Conservation (phyloP, 2,329 filamentous ascomycete species). For the Xylaria sp. region DNA sequence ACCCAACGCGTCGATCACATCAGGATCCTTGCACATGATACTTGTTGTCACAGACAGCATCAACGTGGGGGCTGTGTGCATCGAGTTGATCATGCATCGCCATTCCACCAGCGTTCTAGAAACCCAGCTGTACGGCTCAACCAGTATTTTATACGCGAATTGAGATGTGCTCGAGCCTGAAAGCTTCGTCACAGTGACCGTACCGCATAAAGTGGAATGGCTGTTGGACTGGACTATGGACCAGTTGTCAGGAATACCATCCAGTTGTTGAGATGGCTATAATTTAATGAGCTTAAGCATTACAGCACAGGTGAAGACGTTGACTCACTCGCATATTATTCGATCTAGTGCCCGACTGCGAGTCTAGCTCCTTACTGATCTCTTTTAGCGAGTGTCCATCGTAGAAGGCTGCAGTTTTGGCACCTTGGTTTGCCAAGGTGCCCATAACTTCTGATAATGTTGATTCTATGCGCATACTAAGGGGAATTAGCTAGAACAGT, state of each 20-base stretch:
- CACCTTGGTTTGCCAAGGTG: constrained; percentile 14
- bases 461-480: constrained; percentile 18
- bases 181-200: background rate
- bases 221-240: background rate
- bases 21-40: constrained; percentile 27
- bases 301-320: background rate
- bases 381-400: background rate
- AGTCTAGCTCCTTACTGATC: background rate
- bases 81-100: constrained; percentile 14
- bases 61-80: background rate
- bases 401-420: constrained; percentile 16
- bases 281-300: background rate
- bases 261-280: no score
- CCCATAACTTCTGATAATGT: constrained; percentile 18
- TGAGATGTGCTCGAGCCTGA: background rate
- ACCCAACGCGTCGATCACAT: constrained; percentile 28
- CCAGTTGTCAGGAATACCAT: background rate
- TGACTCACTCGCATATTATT: background rate
- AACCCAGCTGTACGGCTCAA: constrained; percentile 32
- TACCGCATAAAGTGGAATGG: constrained; percentile 12
- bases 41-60: constrained; percentile 14
- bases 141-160: constrained; percentile 23
- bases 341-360: background rate
- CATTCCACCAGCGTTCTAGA: constrained; percentile 27
- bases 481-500: background rate